Conservation (phyloP, 176 grass and related monocot species). For the Musa schizocarpa region DNA sequence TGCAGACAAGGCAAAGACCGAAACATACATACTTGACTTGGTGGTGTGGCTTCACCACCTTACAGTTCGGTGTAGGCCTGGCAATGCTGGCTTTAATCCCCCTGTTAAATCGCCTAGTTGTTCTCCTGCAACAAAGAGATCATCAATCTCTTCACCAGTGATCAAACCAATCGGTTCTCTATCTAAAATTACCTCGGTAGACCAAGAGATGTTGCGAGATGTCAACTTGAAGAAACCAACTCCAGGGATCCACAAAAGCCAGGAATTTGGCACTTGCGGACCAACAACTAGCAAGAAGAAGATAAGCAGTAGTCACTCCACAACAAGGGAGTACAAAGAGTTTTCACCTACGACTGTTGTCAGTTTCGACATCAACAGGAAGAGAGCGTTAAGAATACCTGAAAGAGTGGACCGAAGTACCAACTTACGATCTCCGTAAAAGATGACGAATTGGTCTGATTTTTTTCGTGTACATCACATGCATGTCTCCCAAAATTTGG, state of each 20-base stretch:
- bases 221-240: neutral
- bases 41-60: constrained; percentile 46
- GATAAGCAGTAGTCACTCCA: constrained; percentile 3
- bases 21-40: constrained; percentile 39
- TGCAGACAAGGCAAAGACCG: constrained; percentile 49
- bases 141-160: neutral
- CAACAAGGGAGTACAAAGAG: neutral
- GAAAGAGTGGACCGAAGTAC: constrained; percentile 61
- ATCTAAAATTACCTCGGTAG: neutral
- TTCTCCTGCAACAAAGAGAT: neutral
- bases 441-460: no score
- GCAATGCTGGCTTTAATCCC: neutral
- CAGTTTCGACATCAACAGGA: constrained; percentile 62
- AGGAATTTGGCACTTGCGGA: constrained; percentile 1
- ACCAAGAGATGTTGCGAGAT: neutral
- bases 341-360: constrained; percentile 22
- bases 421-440: constrained; percentile 18
- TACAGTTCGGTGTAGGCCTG: neutral
- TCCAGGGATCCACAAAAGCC: constrained; percentile 6
- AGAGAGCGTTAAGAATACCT: constrained; percentile 69
- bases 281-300: neutral
- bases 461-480: no score
- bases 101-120: constrained; percentile 1
- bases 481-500: no score
- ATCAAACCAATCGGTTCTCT: neutral